These are phyloP conservation scores for Purshia tridentata DNA, from an alignment of 306 rosid genomes.

Conservation along the genomic window DNA sequence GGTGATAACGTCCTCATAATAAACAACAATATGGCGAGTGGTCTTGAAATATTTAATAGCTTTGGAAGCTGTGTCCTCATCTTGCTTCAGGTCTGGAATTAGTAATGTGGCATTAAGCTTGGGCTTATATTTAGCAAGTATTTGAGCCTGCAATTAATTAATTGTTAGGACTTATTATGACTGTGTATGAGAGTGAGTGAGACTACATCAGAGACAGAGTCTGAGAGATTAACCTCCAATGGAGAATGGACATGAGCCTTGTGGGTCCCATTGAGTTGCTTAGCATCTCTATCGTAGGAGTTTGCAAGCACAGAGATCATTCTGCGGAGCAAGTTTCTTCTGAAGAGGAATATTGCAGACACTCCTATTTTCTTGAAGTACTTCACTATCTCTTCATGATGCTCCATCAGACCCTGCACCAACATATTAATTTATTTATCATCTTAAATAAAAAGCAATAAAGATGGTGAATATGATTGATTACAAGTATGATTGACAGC, in stretches of 20 bases:
- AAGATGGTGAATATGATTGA: too few species aligned
- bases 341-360: slow-evolving; percentile 51
- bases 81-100: slow-evolving; percentile 42
- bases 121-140: slow-evolving; percentile 62
- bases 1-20: slow-evolving; percentile 58
- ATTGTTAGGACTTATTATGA: too few species aligned
- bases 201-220: too few species aligned
- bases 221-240: slow-evolving; percentile 37
- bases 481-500: too few species aligned
- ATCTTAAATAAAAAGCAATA: too few species aligned
- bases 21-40: slow-evolving; percentile 58
- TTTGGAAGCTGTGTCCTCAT: slow-evolving; percentile 35
- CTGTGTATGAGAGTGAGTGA: too few species aligned
- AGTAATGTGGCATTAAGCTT: slow-evolving; percentile 37
- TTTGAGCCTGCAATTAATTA: slow-evolving; percentile 37
- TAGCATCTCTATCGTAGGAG: slow-evolving; percentile 51
- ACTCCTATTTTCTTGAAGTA: slow-evolving; percentile 53
- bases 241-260: slow-evolving; percentile 64
- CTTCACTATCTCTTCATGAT: slow-evolving; percentile 50
- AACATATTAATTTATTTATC: too few species aligned
- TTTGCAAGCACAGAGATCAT: slow-evolving; percentile 67
- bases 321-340: slow-evolving; percentile 66
- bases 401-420: slow-evolving; percentile 46
- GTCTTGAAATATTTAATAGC: slow-evolving; percentile 49
- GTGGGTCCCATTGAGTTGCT: slow-evolving; percentile 64